Conservation (phyloP, 768 basidiomycete genomes). For the Termitomyces sp. region DNA sequence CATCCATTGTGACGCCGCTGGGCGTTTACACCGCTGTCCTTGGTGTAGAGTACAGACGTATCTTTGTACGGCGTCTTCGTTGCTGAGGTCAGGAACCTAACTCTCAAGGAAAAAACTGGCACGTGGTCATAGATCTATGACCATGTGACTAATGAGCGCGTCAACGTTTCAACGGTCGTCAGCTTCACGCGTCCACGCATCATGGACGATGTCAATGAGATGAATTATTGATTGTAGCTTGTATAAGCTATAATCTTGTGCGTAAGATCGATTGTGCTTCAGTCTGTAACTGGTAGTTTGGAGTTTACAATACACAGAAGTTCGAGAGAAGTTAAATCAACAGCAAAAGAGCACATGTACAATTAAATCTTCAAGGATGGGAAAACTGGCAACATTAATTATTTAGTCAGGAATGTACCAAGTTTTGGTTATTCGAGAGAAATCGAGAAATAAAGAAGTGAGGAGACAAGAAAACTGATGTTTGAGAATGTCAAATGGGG, state of each 20-base stretch:
- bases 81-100: neutral
- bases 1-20: constrained; percentile 10
- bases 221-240: no score
- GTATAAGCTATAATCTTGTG: neutral
- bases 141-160: constrained; percentile 8
- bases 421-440: neutral
- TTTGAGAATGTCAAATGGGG: neutral
- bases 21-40: neutral
- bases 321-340: neutral
- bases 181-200: neutral
- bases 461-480: neutral
- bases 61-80: neutral
- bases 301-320: neutral
- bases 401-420: neutral
- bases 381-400: no score
- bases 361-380: no score
- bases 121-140: neutral
- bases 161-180: neutral
- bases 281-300: neutral
- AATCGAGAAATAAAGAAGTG: neutral
- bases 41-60: neutral
- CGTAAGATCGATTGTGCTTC: no score
- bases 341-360: no score
- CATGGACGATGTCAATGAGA: no score
- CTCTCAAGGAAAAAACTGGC: constrained; percentile 2